These are phyloP conservation scores for Adansonia gregorii DNA, from an alignment of 441 rosid species.

Conservation along the genomic window DNA sequence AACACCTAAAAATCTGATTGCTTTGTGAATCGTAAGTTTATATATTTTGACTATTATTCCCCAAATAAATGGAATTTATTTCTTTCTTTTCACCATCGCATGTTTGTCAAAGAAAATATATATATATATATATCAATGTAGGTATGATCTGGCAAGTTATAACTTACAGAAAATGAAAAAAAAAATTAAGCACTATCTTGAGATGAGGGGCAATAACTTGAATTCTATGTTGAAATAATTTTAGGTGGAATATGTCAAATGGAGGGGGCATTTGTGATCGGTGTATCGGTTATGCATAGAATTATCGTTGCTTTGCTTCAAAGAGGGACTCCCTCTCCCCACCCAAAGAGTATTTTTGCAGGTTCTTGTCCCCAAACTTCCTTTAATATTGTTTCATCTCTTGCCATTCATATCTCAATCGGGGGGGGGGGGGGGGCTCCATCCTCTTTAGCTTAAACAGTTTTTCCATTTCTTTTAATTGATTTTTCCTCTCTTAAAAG, in stretches of 20 bases:
- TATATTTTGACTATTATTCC: neutral
- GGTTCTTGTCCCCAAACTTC: neutral
- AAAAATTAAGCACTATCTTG: neutral
- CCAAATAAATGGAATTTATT: neutral
- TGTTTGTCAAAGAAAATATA: neutral
- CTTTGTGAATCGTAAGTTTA: neutral
- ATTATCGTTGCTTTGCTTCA: constrained; percentile 29
- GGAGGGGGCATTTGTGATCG: neutral
- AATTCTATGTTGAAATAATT: constrained; percentile 15
- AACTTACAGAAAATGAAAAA: neutral
- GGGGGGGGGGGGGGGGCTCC: constrained; percentile 28
- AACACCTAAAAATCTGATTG: constrained; percentile 24
- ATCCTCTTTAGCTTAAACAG: neutral
- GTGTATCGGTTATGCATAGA: neutral
- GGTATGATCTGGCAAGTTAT: neutral
- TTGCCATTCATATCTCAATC: constrained; percentile 27
- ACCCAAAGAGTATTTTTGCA: neutral
- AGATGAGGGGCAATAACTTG: neutral
- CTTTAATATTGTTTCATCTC: neutral
- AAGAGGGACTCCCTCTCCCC: constrained; percentile 22
- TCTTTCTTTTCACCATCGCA: constrained; percentile 29
- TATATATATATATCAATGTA: neutral
- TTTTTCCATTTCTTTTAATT: neutral
- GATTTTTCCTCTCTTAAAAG: neutral
- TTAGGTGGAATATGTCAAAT: constrained; percentile 24